Base-by-base conservation (phyloP, 2,329 filamentous ascomycete genomes). In the Escovopsis sp. region DNA sequence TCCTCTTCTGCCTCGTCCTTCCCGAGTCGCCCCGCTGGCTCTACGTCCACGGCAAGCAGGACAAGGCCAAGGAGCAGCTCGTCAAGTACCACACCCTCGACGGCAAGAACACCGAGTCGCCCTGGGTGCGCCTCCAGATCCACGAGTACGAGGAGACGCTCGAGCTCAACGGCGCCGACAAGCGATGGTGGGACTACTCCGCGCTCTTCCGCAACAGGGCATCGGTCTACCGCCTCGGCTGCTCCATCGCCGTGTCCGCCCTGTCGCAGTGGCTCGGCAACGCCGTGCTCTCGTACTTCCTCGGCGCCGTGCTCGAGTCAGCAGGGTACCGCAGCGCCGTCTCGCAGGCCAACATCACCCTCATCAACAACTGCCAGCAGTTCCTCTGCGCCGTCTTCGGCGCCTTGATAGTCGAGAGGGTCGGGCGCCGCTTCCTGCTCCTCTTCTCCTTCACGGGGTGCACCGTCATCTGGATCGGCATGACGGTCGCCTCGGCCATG, bases 341-440 rank as follows among this genome's bases (percentile, higher is more conserved):
- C 27, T 43, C 49, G 15, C 63, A 70, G 50, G 61, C 65, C 40
- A 67, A 72, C 50, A 64, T 75, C 46, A 70, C 64, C 8, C 63
- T 74, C 29, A 68, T 70, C 52, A 68, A 72, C 55, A 63, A 63
- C 25, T 66, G 65, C 42, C 63, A 69, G 51, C 66, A 70, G 48
- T 66, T 72, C 51, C 49, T 63, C 41, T 68, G 63, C 47, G 68
- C 69, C 35, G 60, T 71, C 30, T 43, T 66, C 12, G 72, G 72
- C 27, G 68, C 71, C 14, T 53, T 59, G 11, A 51, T 73, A 2
- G 66, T 73, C 24, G 71, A 73, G 43, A 57, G 52, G 32, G 50
- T 73, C 27, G 69, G 72, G 31, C 69, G 72, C 31, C 68, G 72
- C 10, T 66, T 65, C n/a, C 59, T 73, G 29, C 60, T 74, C 34